These are phyloP conservation scores for Cyclaneusma minus DNA, from an alignment of 2,329 filamentous ascomycete species.

Conservation along the genomic window DNA sequence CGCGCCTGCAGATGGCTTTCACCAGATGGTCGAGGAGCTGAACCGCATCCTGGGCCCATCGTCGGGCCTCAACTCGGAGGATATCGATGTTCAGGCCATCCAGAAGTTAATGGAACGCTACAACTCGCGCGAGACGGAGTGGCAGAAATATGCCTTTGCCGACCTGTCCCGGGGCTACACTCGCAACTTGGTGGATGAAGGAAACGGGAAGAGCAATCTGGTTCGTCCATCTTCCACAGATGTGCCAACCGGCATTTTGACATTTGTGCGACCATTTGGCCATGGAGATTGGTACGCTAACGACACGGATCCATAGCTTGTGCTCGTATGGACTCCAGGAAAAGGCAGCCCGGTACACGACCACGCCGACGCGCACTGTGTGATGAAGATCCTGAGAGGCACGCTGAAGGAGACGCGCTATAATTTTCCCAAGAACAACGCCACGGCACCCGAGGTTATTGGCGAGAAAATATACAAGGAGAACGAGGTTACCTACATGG, in stretches of 20 bases:
- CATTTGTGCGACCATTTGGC: conserved; percentile 4
- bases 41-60: conserved; percentile 62
- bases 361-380: conserved; percentile 74
- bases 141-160: conserved; percentile 61
- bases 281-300: neutral
- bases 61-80: conserved; percentile 67
- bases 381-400: conserved; percentile 81
- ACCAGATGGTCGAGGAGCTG: conserved; percentile 57
- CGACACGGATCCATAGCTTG: conserved; percentile 37
- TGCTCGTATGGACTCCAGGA: conserved; percentile 79
- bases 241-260: conserved; percentile 1
- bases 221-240: conserved; percentile 19
- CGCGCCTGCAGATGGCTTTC: conserved; percentile 35
- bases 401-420: conserved; percentile 70
- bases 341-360: conserved; percentile 80
- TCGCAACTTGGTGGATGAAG: conserved; percentile 76
- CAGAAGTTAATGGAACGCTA: conserved; percentile 62
- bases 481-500: conserved; percentile 79
- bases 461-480: conserved; percentile 52
- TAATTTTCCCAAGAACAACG: conserved; percentile 45
- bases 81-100: conserved; percentile 62
- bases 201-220: conserved; percentile 52
- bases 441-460: conserved; percentile 44
- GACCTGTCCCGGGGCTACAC: conserved; percentile 62
- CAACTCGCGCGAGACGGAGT: conserved; percentile 50